Evolutionary conservation across 768 basidiomycete genomes (phyloP), one percentile per base, ranked within the genome.

Genomic region (Suillus brevipes): DNA sequence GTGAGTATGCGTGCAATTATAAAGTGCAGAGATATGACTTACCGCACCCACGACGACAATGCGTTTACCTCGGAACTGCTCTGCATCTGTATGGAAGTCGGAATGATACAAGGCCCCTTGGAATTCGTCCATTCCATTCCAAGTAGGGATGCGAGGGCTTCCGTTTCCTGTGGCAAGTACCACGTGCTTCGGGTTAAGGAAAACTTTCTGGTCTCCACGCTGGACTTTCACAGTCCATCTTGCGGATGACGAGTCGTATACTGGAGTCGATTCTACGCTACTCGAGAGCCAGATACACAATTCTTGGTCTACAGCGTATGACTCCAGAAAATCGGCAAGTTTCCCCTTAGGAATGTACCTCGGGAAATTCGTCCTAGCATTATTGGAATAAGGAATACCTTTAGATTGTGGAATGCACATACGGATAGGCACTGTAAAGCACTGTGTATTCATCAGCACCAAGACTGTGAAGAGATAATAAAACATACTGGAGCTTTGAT

Each of bases 241-340:
- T 25, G 60, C 42, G 18, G 34, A 55, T 38, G 5, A 31, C 25
- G 38, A 36, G 16, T 43, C 42, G 9, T 61, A 43, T 18, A 53
- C 77, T 0, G 62, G 64, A 13, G 78, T 73, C 10, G 67, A 72
- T 8, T 62, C 68, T 10, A 83, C 75, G 10, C 68, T 78, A 0
- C 82, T 73, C 0, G 82, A 82, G 0, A 80, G 83, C 87, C 86
- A 87, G 14, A 85, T 81, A 66, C 86, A 82, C 34, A 89, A 69
- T 66, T 88, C 87, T 61, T 87, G 74, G 0, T 80, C 69, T 12
- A 83, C 77, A 0, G 83, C 85, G 70, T 88, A 89, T 4, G 73
- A 76, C 69, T 88, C 87, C 4, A 88, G 77, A 82, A 84, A 88
- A 65, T 84, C 82, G 2, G 83, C 87, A 34, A 88, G 76, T 83